Percentiles rank a stretch among this genome's conserved stretches.
phyloP scores from a whole-genome alignment of 495 filamentous ascomycete genomes.

The Podospora pseudoanserina region DNA sequence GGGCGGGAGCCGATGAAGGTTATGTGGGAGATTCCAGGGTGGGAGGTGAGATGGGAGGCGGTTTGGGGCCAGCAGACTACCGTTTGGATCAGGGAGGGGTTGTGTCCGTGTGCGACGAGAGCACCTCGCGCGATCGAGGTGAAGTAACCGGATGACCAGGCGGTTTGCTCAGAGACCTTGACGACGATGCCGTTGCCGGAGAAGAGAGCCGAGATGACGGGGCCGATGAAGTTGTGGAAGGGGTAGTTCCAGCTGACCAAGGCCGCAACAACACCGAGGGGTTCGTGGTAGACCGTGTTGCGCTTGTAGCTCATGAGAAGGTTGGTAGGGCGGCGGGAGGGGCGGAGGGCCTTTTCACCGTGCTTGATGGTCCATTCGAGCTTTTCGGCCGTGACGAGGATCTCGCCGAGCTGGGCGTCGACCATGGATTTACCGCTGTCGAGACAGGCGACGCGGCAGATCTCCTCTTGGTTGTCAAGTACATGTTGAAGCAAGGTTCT shows the following conservation, averaged over 20 bases:
- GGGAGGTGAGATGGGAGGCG: conserved; percentile 78
- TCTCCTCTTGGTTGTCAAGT: conserved; percentile 84
- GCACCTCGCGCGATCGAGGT: conserved; percentile 71
- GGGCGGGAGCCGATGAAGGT: conserved; percentile 96
- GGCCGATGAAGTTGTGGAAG: conserved; percentile 92
- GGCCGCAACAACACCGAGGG: conserved; percentile 86
- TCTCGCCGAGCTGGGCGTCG: conserved; percentile 89
- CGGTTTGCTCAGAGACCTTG: conserved; percentile 90
- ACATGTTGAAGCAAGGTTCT: conserved; percentile 77
- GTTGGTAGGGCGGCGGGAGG: conserved; percentile 72
- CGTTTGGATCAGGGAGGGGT: conserved; percentile 76
- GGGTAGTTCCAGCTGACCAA: conserved; percentile 96
- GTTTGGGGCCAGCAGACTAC: conserved; percentile 82
- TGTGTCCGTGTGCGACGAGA: conserved; percentile 77
- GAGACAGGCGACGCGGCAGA: conserved; percentile 80
- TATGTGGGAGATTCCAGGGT: conserved; percentile 78
- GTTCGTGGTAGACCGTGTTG: conserved; percentile 87
- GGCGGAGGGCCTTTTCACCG: conserved; percentile 75
- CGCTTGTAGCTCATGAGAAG: conserved; percentile 94
- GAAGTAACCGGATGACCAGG: conserved; percentile 84
- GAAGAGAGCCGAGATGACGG: conserved; percentile 86
- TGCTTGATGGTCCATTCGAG: conserved; percentile 90
- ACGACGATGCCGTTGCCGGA: conserved; percentile 89
- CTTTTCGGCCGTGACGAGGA: conserved; percentile 89
- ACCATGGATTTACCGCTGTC: conserved; percentile 98